Percentiles rank a stretch among this genome's conserved stretches.
phyloP scores from a whole-genome alignment of 2,329 filamentous ascomycete species.

The Didymella exigua region DNA sequence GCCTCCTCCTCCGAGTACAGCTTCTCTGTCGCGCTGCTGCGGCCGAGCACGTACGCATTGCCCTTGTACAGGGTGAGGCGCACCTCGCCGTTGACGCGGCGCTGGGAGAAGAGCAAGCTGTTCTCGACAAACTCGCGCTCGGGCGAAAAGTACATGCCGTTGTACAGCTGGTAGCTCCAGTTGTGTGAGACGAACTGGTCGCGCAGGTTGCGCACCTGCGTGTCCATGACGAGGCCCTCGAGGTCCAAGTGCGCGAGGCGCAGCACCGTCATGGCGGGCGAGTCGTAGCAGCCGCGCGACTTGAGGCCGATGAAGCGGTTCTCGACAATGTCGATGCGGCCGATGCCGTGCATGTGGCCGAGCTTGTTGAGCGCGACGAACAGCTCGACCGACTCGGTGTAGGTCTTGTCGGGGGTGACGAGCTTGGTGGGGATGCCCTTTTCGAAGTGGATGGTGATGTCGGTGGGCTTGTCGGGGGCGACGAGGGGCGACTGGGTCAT shows the following conservation, averaged over 20 bases:
- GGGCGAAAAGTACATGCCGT: constrained; percentile 71
- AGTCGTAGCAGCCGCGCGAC: constrained; percentile 79
- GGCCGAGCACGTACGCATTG: constrained; percentile 63
- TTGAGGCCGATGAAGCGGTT: constrained; percentile 82
- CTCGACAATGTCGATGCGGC: constrained; percentile 82
- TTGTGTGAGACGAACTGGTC: constrained; percentile 70
- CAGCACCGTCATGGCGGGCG: constrained; percentile 53
- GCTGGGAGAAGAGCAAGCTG: constrained; percentile 52
- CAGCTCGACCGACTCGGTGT: constrained; percentile 72
- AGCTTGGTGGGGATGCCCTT: constrained; percentile 76
- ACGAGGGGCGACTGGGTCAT: constrained; percentile 70
- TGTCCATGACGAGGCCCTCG: constrained; percentile 71
- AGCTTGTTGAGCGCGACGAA: constrained; percentile 76
- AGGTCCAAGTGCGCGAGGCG: constrained; percentile 65
- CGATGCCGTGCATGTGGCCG: constrained; percentile 73
- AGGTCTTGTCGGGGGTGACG: constrained; percentile 61
- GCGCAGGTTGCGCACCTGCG: constrained; percentile 70
- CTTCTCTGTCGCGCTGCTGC: constrained; percentile 69
- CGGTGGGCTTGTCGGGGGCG: constrained; percentile 72
- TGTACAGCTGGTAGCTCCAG: constrained; percentile 58
- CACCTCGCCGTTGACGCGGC: constrained; percentile 56
- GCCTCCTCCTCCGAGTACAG: constrained; percentile 70
- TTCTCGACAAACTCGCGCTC: constrained; percentile 75
- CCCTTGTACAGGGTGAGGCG: constrained; percentile 72
- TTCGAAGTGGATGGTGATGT: constrained; percentile 74